Base-by-base conservation (phyloP, 116 monocot species). In the Zostera marina region DNA sequence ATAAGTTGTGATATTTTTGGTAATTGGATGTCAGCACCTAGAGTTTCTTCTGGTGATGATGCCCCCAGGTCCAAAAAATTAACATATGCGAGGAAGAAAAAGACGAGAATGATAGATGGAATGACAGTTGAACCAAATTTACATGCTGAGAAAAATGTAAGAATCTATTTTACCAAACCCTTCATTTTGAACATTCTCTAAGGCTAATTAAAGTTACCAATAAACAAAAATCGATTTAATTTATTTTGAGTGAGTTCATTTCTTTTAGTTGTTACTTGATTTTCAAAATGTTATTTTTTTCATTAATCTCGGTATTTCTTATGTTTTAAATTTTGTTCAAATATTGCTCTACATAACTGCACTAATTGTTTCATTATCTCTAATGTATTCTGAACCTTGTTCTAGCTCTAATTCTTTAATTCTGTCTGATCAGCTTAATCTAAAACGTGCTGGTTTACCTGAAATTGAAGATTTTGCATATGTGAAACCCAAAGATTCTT, bases 391-490 rank as follows among this genome's bases (percentile, higher is more conserved):
- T 32, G 32, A 5, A 32, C 32, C 32, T 32, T 32, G 5, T 5
- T 32, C 32, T n/a, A n/a, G n/a, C n/a, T n/a, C n/a, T n/a, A n/a
- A 25, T 47, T 15, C 22, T 47, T n/a, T 22, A 61, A n/a, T n/a
- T n/a, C 2, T 25, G n/a, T 21, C n/a, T 46, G 47, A 15, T 26
- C 61, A 61, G 69, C 53, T 24, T 39, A 52, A 47, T 22, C 47
- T 13, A 15, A 62, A 71, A 62, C 61, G 41, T 38, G 49, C 9
- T 16, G 20, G 15, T 44, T 15, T 76, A 26, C 70, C 66, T 21
- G 76, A 76, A 52, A 76, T 76, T 48, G 76, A 76, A 58, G 76
- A 76, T 7, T 71, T 70, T 45, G 66, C 66, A 44, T 70, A 76
- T 40, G 42, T 44, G 59, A 62, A 53, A 62, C 42, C 15, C n/a